Percentiles rank a stretch among this genome's conserved stretches.
Conservation (phyloP, 306 rosid species). For the Neltuma alba region DNA sequence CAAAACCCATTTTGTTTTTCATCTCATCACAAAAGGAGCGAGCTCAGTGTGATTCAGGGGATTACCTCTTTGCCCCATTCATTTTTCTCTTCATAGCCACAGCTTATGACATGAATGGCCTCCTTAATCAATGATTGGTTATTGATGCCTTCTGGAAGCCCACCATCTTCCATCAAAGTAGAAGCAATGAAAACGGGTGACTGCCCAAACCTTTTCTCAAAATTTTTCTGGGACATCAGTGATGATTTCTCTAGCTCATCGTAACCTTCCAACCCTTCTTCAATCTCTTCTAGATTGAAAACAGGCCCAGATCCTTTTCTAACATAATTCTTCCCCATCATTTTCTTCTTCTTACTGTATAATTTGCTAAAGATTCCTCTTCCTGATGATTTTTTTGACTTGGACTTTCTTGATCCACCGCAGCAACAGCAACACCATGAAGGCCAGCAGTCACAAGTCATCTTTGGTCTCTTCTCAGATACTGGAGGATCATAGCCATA, state of each 20-base stretch:
- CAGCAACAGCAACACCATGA: constrained; percentile 87
- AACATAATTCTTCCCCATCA: constrained; percentile 73
- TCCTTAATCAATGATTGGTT: constrained; percentile 79
- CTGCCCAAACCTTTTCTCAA: constrained; percentile 87
- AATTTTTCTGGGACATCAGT: constrained; percentile 93
- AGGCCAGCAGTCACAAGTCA: constrained; percentile 63
- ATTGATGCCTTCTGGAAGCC: constrained; percentile 78
- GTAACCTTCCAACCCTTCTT: constrained; percentile 97
- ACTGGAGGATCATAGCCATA: constrained; percentile 57
- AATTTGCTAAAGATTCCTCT: constrained; percentile 65
- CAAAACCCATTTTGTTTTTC: neutral
- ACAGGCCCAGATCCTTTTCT: constrained; percentile 64
- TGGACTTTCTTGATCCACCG: constrained; percentile 78
- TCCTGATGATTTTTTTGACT: constrained; percentile 76
- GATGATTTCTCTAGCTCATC: constrained; percentile 99
- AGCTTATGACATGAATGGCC: constrained; percentile 93
- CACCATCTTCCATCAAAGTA: constrained; percentile 90
- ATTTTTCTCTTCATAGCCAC: constrained; percentile 94
- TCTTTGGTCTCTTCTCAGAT: constrained; percentile 54
- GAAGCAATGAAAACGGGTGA: constrained; percentile 93
- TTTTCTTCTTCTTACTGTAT: constrained; percentile 78
- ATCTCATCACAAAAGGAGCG: neutral
- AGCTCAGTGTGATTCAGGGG: neutral
- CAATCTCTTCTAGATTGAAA: constrained; percentile 96
- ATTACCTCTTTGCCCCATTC: constrained; percentile 84